A percentile compares a stretch with the other conserved stretches of the same genome.
Evolutionary conservation across 2,329 filamentous ascomycete genomes (phyloP).

Genomic region (Camillea tinctor): DNA sequence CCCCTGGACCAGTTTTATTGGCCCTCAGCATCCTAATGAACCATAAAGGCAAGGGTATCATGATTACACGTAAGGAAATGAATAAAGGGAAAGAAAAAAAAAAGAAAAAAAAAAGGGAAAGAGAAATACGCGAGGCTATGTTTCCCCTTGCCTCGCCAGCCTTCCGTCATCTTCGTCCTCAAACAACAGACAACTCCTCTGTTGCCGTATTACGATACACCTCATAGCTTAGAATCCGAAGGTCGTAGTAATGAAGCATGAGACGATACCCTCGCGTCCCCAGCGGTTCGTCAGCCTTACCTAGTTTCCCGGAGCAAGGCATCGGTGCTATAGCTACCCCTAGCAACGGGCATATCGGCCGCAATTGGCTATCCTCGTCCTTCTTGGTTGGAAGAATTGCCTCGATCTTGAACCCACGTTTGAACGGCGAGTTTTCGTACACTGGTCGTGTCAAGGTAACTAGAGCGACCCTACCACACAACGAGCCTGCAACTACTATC

Average conservation of each 20-base stretch:
- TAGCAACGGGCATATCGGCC: slow-evolving; percentile 53
- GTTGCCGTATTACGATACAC: slow-evolving; percentile 45
- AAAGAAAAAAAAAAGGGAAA: neutral
- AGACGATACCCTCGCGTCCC: slow-evolving; percentile 55
- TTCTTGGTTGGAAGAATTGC: slow-evolving; percentile 45
- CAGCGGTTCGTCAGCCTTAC: slow-evolving; percentile 20
- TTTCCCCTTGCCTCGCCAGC: neutral
- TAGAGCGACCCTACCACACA: slow-evolving; percentile 64
- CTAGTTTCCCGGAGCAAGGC: slow-evolving; percentile 42
- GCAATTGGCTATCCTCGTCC: slow-evolving; percentile 45
- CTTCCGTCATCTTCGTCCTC: slow-evolving; percentile 2
- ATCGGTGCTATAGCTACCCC: slow-evolving; percentile 68
- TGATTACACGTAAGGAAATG: neutral
- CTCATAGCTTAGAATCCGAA: slow-evolving; percentile 69
- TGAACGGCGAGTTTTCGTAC: slow-evolving; percentile 27
- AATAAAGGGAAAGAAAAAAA: neutral
- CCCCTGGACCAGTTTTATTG: neutral
- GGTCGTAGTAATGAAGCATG: slow-evolving; percentile 70
- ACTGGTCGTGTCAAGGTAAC: slow-evolving; percentile 55
- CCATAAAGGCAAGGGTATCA: neutral
- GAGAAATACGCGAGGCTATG: neutral
- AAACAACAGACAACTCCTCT: slow-evolving; percentile 27
- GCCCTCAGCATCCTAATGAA: neutral
- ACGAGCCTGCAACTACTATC: slow-evolving; percentile 65
- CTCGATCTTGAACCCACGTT: slow-evolving; percentile 53